Evolutionary conservation across 2,329 filamentous ascomycete genomes (phyloP), one percentile per base, ranked within the genome.

Genomic region (Huntiella omanensis): DNA sequence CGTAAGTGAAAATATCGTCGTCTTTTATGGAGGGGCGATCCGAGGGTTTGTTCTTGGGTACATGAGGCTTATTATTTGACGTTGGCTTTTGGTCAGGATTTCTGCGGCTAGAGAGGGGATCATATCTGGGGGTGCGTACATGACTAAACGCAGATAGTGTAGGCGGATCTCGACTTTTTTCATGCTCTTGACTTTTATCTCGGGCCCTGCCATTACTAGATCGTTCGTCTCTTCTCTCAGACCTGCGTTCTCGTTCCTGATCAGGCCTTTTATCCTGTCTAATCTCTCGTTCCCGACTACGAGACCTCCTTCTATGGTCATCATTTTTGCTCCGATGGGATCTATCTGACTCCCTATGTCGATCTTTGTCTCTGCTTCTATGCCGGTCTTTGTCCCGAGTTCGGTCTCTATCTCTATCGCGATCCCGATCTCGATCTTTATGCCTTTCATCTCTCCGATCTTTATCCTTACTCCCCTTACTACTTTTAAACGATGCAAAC

Each of bases 401-500:
- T 19, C 46, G 8, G 13, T 37, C 22, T 22, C 17, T 46, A 15
- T 43, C 43, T 34, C 13, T n/a, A n/a, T 48, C 43, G 16, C 16
- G 16, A 17, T 17, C 16, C 16, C 33, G 8, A 3, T 40, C 48
- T 3, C 41, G 45, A 17, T 45, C 49, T 15, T 45, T 49, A 41
- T 49, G 46, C 12, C 37, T 41, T 19, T 46, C 43, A n/a, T n/a
- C 22, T 17, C 28, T 16, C 22, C 38, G n/a, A 16, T 40, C 34
- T 6, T 4, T 17, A 15, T 10, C 34, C 33, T 39, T 41, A 43
- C 11, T n/a, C 19, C 3, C 17, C 2, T 17, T 15, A 39, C 13
- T 12, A 36, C 8, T 32, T 51, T 53, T 1, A 64, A 87, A 88
- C 52, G 82, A 87, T 15, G 74, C 67, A 56, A 88, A 87, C 54